Conservation (phyloP, 1,284 basidiomycete species). For the Xanthoconium separans region DNA sequence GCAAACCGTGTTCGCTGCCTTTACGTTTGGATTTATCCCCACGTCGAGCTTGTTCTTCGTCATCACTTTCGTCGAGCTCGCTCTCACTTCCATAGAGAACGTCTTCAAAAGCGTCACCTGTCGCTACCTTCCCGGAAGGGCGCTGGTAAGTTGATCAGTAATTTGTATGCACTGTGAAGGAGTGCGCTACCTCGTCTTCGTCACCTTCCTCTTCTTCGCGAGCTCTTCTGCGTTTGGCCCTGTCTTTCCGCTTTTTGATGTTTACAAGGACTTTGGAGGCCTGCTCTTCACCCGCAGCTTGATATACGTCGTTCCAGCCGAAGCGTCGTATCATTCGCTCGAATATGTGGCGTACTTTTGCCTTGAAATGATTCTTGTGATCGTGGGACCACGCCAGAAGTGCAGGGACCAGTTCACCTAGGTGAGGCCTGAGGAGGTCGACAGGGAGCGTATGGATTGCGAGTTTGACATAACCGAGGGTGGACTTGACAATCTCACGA, state of each 20-base stretch:
- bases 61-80: conserved; percentile 74
- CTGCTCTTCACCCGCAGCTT: conserved; percentile 73
- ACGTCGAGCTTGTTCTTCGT: conserved; percentile 48
- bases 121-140: conserved; percentile 45
- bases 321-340: conserved; percentile 94
- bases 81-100: conserved; percentile 94
- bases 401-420: conserved; percentile 79
- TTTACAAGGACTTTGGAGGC: conserved; percentile 61
- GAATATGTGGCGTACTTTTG: conserved; percentile 94
- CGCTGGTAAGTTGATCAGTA: conserved; percentile 30
- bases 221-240: conserved; percentile 78
- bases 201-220: conserved; percentile 52
- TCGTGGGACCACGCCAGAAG: conserved; percentile 93
- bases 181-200: conserved; percentile 42
- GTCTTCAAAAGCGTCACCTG: conserved; percentile 92
- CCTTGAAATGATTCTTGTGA: conserved; percentile 99
- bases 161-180: background rate
- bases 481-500: conserved; percentile 96
- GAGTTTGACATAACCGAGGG: conserved; percentile 95
- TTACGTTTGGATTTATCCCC: conserved; percentile 37
- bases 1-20: conserved; percentile 44
- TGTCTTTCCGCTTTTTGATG: conserved; percentile 62
- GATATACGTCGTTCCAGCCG: conserved; percentile 82
- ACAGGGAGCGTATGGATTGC: conserved; percentile 81
- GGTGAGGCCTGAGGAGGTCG: conserved; percentile 72